Conservation (phyloP, 1,284 basidiomycete species). For the Chalciporus piperatoides region DNA sequence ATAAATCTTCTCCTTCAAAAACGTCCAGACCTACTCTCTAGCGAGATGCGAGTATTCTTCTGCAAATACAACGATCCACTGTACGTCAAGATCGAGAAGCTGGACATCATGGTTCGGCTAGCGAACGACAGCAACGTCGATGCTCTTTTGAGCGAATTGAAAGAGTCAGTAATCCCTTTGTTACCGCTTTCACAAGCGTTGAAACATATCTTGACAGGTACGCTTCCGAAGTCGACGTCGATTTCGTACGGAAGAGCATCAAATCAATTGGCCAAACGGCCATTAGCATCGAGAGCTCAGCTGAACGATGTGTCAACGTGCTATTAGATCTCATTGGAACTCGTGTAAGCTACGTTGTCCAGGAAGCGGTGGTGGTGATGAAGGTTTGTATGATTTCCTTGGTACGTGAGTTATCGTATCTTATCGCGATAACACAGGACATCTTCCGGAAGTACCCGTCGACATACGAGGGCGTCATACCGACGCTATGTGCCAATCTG, state of each 20-base stretch:
- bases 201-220: conserved; percentile 52
- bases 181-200: neutral
- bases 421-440: conserved; percentile 51
- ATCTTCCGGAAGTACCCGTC: conserved; percentile 99
- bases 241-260: conserved; percentile 93
- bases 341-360: conserved; percentile 94
- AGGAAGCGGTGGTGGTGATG: conserved; percentile 98
- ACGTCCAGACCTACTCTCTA: conserved; percentile 82
- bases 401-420: neutral
- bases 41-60: conserved; percentile 99
- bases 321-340: conserved; percentile 90
- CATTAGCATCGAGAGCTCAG: conserved; percentile 90
- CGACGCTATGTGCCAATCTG: conserved; percentile 90
- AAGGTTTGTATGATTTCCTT: conserved; percentile 54
- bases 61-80: conserved; percentile 99
- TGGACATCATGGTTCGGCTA: conserved; percentile 97
- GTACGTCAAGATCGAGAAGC: conserved; percentile 97
- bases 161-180: conserved; percentile 63
- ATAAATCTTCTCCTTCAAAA: conserved; percentile 96
- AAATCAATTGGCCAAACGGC: conserved; percentile 96
- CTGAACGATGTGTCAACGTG: conserved; percentile 94
- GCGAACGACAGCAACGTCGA: conserved; percentile 92
- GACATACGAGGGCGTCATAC: conserved; percentile 96
- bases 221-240: conserved; percentile 96
- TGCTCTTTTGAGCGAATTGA: conserved; percentile 91